phyloP scores from a whole-genome alignment of 495 filamentous ascomycete genomes.

The Aspergillus saccharolyticus region DNA sequence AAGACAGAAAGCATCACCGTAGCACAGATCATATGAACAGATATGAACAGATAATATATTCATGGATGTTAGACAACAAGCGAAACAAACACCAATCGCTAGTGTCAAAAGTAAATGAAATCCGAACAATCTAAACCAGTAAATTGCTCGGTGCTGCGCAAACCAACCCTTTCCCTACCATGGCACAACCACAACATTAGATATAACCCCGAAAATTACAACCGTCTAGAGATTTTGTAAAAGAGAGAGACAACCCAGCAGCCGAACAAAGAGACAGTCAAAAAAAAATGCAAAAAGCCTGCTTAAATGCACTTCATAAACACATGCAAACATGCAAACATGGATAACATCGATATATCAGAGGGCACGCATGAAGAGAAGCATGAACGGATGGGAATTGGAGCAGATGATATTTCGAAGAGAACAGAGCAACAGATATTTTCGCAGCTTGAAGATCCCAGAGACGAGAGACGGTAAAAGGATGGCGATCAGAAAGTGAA shows the following conservation, averaged over 20 bases:
- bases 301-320: not conserved
- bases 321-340: not conserved
- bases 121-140: not conserved
- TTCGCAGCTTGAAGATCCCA: not conserved
- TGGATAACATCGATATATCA: not conserved
- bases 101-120: too few species aligned
- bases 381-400: not conserved
- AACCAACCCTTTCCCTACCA: not conserved
- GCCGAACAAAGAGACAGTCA: too few species aligned
- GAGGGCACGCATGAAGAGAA: conserved; percentile 1
- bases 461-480: conserved; percentile 1
- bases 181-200: not conserved
- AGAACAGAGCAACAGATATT: too few species aligned
- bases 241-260: too few species aligned
- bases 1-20: too few species aligned
- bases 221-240: not conserved
- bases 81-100: too few species aligned
- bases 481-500: conserved; percentile 64
- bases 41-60: too few species aligned
- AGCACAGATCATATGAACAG: too few species aligned
- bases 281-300: not conserved
- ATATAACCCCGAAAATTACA: not conserved
- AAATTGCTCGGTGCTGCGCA: too few species aligned
- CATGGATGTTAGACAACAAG: too few species aligned
- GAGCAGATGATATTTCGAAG: too few species aligned